Evolutionary conservation across 106 monocot genomes (phyloP).

Genomic region (Platanthera zijinensis): DNA sequence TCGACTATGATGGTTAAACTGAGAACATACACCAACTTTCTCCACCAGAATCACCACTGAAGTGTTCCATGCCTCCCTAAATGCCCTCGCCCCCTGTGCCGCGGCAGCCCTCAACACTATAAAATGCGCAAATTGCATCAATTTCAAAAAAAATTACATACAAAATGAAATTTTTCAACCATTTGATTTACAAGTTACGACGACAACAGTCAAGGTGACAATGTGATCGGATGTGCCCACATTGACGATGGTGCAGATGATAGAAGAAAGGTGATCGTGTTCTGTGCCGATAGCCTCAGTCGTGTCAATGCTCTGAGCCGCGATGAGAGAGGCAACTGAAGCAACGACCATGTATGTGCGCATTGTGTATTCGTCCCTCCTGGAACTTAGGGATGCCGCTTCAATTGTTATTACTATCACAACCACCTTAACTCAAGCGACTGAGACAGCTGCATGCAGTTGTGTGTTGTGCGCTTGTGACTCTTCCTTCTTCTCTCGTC

Average conservation of each 20-base stretch:
- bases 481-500: conserved; percentile 81
- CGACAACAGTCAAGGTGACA: conserved; percentile 68
- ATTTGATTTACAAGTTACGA: conserved; percentile 51
- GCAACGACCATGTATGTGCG: conserved; percentile 76
- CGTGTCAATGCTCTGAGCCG: conserved; percentile 78
- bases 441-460: conserved; percentile 81
- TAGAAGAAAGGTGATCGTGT: conserved; percentile 55
- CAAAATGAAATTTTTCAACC: neutral
- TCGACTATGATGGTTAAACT: conserved; percentile 1
- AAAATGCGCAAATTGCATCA: neutral
- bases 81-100: conserved; percentile 70
- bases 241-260: conserved; percentile 68
- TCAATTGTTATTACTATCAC: conserved; percentile 46
- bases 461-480: conserved; percentile 79
- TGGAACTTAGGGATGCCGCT: conserved; percentile 26
- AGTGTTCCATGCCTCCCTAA: conserved; percentile 96
- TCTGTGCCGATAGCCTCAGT: conserved; percentile 73
- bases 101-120: conserved; percentile 87
- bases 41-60: conserved; percentile 88
- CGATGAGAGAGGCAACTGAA: conserved; percentile 68
- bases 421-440: conserved; percentile 75
- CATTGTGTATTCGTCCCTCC: conserved; percentile 42
- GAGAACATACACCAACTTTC: conserved; percentile 34
- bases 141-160: neutral
- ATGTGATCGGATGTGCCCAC: conserved; percentile 68